phyloP scores from a whole-genome alignment of 768 basidiomycete genomes.

The Hortiboletus campestris region DNA sequence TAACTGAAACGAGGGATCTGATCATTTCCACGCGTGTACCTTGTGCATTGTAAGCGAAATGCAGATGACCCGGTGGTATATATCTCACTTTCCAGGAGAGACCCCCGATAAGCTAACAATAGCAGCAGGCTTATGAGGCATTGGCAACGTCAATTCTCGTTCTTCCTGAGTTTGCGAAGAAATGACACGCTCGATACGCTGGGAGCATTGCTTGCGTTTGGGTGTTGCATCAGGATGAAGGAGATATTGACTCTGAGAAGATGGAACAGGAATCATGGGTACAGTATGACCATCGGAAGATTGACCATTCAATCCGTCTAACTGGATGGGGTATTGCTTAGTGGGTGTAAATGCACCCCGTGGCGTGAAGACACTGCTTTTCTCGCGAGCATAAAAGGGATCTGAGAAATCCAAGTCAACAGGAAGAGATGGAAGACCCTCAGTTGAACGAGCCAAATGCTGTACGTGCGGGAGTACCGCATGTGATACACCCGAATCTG shows the following conservation, averaged over 20 bases:
- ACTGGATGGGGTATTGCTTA: neutral
- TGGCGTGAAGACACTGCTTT: neutral
- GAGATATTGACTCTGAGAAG: slow-evolving; percentile 36
- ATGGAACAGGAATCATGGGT: slow-evolving; percentile 20
- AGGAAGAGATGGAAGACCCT: neutral
- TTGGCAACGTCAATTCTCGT: slow-evolving; percentile 22
- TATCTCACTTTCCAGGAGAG: slow-evolving; percentile 18
- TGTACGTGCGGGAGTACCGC: neutral
- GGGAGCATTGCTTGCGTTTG: slow-evolving; percentile 35
- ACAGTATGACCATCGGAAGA: neutral
- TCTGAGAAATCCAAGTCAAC: neutral
- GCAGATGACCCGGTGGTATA: neutral
- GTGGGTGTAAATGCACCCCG: neutral
- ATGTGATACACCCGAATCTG: neutral
- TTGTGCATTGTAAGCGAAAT: slow-evolving; percentile 12
- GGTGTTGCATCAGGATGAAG: slow-evolving; percentile 31
- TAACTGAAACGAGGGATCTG: neutral
- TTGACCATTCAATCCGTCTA: slow-evolving; percentile 1
- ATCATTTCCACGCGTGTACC: neutral
- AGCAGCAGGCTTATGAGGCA: neutral
- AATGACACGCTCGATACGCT: slow-evolving; percentile 15
- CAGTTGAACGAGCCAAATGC: neutral
- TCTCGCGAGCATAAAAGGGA: slow-evolving; percentile 1
- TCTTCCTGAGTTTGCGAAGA: slow-evolving; percentile 37
- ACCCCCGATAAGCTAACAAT: neutral